Evolutionary conservation across 441 rosid species (phyloP), one percentile per base, ranked within the genome.

Genomic region (Eruca vesicaria): DNA sequence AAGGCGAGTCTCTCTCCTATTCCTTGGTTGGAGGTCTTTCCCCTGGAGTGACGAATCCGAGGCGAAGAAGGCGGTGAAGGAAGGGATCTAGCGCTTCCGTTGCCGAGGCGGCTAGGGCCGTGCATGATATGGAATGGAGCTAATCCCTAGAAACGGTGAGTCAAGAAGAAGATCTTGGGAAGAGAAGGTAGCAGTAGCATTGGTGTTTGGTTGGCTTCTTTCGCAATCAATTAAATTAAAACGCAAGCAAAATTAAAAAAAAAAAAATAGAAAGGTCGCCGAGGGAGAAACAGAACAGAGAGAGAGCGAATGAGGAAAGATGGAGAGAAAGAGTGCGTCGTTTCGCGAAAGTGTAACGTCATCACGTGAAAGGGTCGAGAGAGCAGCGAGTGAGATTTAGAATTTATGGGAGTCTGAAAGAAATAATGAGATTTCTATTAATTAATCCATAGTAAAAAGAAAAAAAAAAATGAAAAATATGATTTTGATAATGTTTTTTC

Each of bases 1-100:
- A 86, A 80, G 8, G 87, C 81, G 60, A 95, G 60, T 48, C 80
- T 86, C 84, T 92, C 94, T 62, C 75, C 82, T 19, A 76, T 9
- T 60, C 77, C 82, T 85, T 85, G 89, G 86, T 86, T 76, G 18
- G 60, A 19, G 38, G 69, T 70, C 85, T 81, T 86, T 38, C 73
- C 69, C 33, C 93, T 86, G 72, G 78, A 76, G 77, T 79, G 91
- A 38, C 96, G 97, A 14, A 83, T 67, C 38, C 94, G 87, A 15
- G 98, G 98, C 0, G 97, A 95, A 12, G 96, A 86, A 5, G 97
- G 96, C 33, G 98, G 97, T 10, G 98, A 92, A 1, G 85, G 56
- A n/a, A 78, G 68, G 19, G 89, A 81, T 32, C 89, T 85, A 62
- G 82, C 91, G 69, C 68, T 66, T 60, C 93, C 88, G 28, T 85